Evolutionary conservation across 2,329 filamentous ascomycete genomes (phyloP).

Genomic region (Keithomyces neogunnii): DNA sequence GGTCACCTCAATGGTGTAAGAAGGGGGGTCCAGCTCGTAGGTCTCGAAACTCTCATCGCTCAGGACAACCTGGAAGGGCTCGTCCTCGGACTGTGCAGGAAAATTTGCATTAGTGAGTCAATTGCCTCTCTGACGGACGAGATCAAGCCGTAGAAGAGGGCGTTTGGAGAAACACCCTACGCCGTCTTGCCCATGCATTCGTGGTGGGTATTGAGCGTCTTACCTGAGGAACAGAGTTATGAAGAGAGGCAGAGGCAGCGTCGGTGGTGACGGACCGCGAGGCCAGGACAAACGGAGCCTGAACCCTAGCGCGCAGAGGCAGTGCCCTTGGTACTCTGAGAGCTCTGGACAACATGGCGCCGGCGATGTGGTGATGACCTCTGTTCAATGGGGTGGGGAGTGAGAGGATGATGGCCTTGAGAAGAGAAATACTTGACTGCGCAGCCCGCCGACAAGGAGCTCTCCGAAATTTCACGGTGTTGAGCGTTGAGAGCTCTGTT

Average conservation of each 20-base stretch:
- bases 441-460: constrained; percentile 12
- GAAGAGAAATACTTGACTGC: constrained; percentile 19
- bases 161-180: background rate
- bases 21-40: constrained; percentile 93
- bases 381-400: constrained; percentile 20
- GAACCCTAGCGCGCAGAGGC: constrained; percentile 44
- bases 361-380: constrained; percentile 20
- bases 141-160: background rate
- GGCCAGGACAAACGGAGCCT: constrained; percentile 36
- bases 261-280: constrained; percentile 86
- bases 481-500: constrained; percentile 34
- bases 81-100: constrained; percentile 69
- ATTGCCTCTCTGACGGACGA: background rate
- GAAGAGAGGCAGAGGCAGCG: constrained; percentile 83
- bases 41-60: constrained; percentile 99
- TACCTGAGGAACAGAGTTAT: constrained; percentile 56
- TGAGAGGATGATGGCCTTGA: constrained; percentile 14
- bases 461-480: constrained; percentile 37
- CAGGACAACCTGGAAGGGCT: constrained; percentile 84
- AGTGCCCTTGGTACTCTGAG: constrained; percentile 52
- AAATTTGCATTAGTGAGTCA: constrained; percentile 11
- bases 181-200: background rate
- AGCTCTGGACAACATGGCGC: constrained; percentile 62
- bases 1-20: constrained; percentile 86
- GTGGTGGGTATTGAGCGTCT: constrained; percentile 9